These are phyloP conservation scores for Amaranthus hypochondriacus DNA, from an alignment of 148 eudicot species.

Conservation along the genomic window DNA sequence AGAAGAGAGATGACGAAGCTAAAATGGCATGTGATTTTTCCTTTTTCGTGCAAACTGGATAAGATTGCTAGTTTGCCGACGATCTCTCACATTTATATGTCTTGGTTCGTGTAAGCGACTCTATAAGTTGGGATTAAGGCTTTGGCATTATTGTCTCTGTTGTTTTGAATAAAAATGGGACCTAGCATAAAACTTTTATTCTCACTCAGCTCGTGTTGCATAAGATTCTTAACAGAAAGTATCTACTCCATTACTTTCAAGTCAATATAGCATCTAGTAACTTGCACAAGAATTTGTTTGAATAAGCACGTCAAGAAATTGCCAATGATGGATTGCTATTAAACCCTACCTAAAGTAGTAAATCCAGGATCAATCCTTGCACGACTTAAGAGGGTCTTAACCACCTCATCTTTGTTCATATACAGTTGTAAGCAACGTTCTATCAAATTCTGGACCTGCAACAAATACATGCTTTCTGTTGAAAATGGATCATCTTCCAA, in stretches of 20 bases:
- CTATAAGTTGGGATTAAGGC: neutral
- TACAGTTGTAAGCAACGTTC: slow-evolving; percentile 87
- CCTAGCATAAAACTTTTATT: neutral
- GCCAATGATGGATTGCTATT: neutral
- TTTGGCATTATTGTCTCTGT: neutral
- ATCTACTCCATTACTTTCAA: neutral
- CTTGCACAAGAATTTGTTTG: neutral
- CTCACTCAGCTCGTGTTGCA: neutral
- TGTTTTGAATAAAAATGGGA: neutral
- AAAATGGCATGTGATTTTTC: neutral
- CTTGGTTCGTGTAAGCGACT: neutral
- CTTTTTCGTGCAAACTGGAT: too few species aligned
- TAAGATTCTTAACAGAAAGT: neutral
- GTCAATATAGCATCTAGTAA: neutral
- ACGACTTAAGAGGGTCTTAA: slow-evolving; percentile 79
- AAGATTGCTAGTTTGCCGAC: too few species aligned
- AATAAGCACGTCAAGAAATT: slow-evolving; percentile 4
- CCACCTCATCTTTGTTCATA: slow-evolving; percentile 95
- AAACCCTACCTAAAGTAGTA: slow-evolving; percentile 71
- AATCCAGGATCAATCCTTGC: slow-evolving; percentile 96
- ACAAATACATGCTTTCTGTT: slow-evolving; percentile 13
- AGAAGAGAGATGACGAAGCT: neutral
- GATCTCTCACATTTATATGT: neutral
- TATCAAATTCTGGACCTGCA: slow-evolving; percentile 93
- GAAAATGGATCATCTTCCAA: neutral